A percentile compares a stretch with the other conserved stretches of the same genome.
Evolutionary conservation across 306 rosid species (phyloP).

Genomic region (Coriaria nepalensis): DNA sequence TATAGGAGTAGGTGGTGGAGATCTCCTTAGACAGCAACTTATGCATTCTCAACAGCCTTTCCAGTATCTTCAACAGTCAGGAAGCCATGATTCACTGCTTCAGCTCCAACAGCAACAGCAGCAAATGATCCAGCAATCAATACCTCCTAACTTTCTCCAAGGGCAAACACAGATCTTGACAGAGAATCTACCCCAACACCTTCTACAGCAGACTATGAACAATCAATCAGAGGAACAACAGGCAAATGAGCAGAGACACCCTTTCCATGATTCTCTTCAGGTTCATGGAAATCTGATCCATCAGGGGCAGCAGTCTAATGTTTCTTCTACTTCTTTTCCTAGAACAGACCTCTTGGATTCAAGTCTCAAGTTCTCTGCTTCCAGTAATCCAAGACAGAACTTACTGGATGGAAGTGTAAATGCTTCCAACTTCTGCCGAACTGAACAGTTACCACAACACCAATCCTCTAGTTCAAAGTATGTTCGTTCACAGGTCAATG

Average conservation of each 20-base stretch:
- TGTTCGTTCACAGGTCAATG: conserved; percentile 37
- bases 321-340: conserved; percentile 53
- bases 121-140: conserved; percentile 41
- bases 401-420: conserved; percentile 51
- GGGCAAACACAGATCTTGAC: conserved; percentile 37
- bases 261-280: conserved; percentile 37
- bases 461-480: conserved; percentile 47
- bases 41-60: conserved; percentile 67
- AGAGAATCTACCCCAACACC: conserved; percentile 48
- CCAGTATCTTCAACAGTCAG: conserved; percentile 53
- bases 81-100: conserved; percentile 34
- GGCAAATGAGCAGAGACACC: conserved; percentile 32
- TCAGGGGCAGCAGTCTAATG: conserved; percentile 48
- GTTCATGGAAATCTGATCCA: conserved; percentile 51
- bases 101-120: conserved; percentile 46
- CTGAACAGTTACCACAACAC: conserved; percentile 44
- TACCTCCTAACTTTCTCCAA: conserved; percentile 39
- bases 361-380: conserved; percentile 37
- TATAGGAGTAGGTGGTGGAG: conserved; percentile 50
- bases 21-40: conserved; percentile 58
- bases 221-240: conserved; percentile 37
- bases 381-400: conserved; percentile 40
- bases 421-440: conserved; percentile 41
- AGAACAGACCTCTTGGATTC: conserved; percentile 49
- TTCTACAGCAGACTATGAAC: conserved; percentile 39